These are phyloP conservation scores for Lactifluus rugatus DNA, from an alignment of 768 basidiomycete species.

Conservation along the genomic window DNA sequence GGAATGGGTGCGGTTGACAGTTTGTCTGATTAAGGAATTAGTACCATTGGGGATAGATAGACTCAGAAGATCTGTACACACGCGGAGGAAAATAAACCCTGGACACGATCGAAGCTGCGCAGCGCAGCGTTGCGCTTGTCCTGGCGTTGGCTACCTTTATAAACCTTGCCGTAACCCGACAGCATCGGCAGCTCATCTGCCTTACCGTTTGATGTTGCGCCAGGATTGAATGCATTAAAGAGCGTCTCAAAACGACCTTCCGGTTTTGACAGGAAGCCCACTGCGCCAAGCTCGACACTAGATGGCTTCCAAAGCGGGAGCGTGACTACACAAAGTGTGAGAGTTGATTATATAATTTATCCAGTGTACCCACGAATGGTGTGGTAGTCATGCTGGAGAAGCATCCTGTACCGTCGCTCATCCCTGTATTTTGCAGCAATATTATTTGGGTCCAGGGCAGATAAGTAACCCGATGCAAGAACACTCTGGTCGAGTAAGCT, in stretches of 20 bases:
- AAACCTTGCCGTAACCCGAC: slow-evolving; percentile 53
- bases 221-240: slow-evolving; percentile 56
- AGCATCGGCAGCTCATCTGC: slow-evolving; percentile 47
- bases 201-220: slow-evolving; percentile 34
- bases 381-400: slow-evolving; percentile 61
- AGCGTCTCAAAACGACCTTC: slow-evolving; percentile 62
- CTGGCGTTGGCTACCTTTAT: slow-evolving; percentile 37
- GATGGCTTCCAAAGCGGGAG: slow-evolving; percentile 63
- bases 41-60: not conserved
- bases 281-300: slow-evolving; percentile 53
- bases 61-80: slow-evolving; percentile 6
- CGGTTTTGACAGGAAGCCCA: slow-evolving; percentile 65
- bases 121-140: slow-evolving; percentile 52
- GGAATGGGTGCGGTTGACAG: slow-evolving; percentile 42
- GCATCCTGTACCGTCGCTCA: slow-evolving; percentile 59
- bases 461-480: slow-evolving; percentile 28
- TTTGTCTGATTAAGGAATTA: slow-evolving; percentile 28
- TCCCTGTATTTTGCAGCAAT: slow-evolving; percentile 36
- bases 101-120: slow-evolving; percentile 47
- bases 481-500: not conserved
- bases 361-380: slow-evolving; percentile 42
- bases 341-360: not conserved
- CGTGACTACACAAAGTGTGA: slow-evolving; percentile 21
- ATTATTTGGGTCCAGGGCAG: slow-evolving; percentile 32
- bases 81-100: slow-evolving; percentile 31